Evolutionary conservation across 1,139 yeast species (phyloP).

Genomic region (Lodderomyces beijingensis): DNA sequence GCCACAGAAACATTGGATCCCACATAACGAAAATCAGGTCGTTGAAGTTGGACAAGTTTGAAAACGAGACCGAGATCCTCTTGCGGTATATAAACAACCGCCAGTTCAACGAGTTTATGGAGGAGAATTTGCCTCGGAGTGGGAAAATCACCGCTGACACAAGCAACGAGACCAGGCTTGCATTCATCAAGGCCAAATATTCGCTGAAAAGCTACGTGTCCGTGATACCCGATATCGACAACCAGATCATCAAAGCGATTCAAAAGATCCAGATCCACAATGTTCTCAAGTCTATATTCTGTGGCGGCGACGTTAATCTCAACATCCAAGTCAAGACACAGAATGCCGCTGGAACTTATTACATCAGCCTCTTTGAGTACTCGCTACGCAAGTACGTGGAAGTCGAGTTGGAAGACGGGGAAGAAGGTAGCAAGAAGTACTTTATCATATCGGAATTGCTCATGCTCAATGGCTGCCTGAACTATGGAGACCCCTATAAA

Average conservation of each 20-base stretch:
- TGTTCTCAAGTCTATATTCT: constrained; percentile 43
- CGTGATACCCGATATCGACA: constrained; percentile 22
- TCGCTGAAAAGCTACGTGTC: constrained; percentile 32
- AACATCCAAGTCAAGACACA: constrained; percentile 26
- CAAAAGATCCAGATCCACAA: constrained; percentile 46
- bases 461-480: constrained; percentile 57
- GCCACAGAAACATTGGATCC: constrained; percentile 51
- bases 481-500: constrained; percentile 28
- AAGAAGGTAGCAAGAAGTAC: constrained; percentile 17
- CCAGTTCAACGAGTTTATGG: constrained; percentile 35
- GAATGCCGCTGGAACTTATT: constrained; percentile 12
- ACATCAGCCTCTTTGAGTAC: constrained; percentile 53
- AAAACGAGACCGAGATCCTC: constrained; percentile 35
- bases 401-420: constrained; percentile 17
- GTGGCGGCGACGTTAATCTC: constrained; percentile 47
- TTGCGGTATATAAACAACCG: constrained; percentile 40
- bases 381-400: constrained; percentile 49
- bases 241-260: constrained; percentile 39
- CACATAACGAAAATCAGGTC: constrained; percentile 49
- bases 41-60: constrained; percentile 47
- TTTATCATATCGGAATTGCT: constrained; percentile 77
- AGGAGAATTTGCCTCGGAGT: constrained; percentile 17
- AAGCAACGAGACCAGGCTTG: constrained; percentile 30
- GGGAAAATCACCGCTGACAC: constrained; percentile 22
- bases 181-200: constrained; percentile 52